Evolutionary conservation across 257 asterid genomes (phyloP), one percentile per base, ranked within the genome.

Genomic region (Ligustrum vulgare): DNA sequence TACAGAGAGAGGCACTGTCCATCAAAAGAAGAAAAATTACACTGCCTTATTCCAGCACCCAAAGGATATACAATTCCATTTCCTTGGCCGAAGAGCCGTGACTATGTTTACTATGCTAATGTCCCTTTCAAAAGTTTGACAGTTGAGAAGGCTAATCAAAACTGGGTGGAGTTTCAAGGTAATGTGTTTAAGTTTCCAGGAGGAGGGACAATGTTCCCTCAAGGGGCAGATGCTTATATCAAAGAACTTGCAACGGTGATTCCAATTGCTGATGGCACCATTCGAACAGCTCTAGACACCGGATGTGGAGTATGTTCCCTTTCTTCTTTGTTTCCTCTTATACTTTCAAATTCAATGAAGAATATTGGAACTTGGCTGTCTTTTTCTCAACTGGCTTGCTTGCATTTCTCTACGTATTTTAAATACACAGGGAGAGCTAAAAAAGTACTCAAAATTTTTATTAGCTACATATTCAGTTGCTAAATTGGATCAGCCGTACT

Each of bases 81-180:
- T 84, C 89, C 98, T 51, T 93, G 98, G 98, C 98, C 98, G 8
- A 93, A 93, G 87, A 87, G 98, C 18, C 92, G 98, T 35, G 98
- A 93, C 80, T 93, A 88, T 81, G 98, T 86, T 66, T 83, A 91
- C 88, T 93, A 87, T 76, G 82, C 96, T 67, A 93, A 93, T 77
- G 97, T 80, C 31, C 98, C 98, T 73, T 89, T 91, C 81, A 93
- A 93, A 73, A 86, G 88, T 82, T 84, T 93, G 88, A 85, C 97
- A 10, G 96, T 93, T 64, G 98, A 93, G 88, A 93, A 93, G 86
- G 97, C 97, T 32, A 79, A 37, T 28, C 98, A 93, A 80, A 86
- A 91, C 75, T 93, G 98, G 98, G 94, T 93, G 63, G 82, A 91
- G 67, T 93, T 62, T 84, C 89, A 89, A 85, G 97, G 97, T 22